Evolutionary conservation across 2,329 filamentous ascomycete genomes (phyloP).

Genomic region (Aspergillus ibericus): DNA sequence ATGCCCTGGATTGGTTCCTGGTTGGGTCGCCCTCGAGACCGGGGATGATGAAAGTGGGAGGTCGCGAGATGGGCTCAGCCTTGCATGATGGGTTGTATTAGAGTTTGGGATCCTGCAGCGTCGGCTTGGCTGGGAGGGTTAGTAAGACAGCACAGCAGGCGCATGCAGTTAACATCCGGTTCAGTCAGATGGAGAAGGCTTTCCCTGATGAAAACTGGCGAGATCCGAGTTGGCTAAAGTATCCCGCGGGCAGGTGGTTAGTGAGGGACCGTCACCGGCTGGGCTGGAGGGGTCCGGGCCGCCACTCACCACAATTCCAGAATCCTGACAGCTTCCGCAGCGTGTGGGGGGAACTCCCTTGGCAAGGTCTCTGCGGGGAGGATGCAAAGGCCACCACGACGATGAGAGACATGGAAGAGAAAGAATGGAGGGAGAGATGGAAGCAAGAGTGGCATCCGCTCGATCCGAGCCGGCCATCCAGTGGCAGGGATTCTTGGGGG

Average conservation of each 20-base stretch:
- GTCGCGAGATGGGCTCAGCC: neutral
- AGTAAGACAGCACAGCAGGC: neutral
- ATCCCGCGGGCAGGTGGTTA: no score
- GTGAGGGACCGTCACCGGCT: no score
- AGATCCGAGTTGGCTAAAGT: neutral
- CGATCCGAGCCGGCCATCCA: neutral
- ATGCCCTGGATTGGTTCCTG: neutral
- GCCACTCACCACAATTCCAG: no score
- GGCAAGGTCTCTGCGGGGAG: no score
- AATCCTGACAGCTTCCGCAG: no score
- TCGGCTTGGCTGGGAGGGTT: neutral
- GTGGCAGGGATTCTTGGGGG: no score
- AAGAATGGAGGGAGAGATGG: no score
- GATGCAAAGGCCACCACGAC: no score
- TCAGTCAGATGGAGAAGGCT: neutral
- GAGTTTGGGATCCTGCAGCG: neutral
- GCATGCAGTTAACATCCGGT: neutral
- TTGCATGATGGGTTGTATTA: neutral
- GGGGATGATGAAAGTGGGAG: neutral
- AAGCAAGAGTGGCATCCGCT: neutral
- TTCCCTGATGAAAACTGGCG: neutral
- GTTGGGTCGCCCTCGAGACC: neutral
- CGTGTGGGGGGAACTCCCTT: no score
- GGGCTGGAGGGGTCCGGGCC: no score
- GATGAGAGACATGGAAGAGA: no score